Percentiles rank a stretch among this genome's conserved stretches.
These are phyloP conservation scores for Thymus quinquecostatus DNA, from an alignment of 257 asterid species.

Conservation along the genomic window DNA sequence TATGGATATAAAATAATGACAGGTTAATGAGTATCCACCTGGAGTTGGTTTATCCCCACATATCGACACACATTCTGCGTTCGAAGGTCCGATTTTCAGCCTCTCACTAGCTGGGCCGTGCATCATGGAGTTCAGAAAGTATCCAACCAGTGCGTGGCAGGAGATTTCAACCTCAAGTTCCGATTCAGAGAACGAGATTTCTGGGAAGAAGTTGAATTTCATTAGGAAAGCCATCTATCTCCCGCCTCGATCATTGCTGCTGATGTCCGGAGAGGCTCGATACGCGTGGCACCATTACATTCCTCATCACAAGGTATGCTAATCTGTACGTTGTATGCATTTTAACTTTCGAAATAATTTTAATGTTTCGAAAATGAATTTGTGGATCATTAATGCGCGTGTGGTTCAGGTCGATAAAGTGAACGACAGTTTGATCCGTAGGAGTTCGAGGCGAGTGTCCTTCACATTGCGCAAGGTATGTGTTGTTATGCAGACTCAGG, in stretches of 20 bases:
- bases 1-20: slow-evolving; percentile 23
- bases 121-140: slow-evolving; percentile 94
- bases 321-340: background rate
- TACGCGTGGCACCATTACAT: slow-evolving; percentile 99
- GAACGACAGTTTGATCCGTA: slow-evolving; percentile 59
- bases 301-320: slow-evolving; percentile 91
- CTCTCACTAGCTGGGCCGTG: slow-evolving; percentile 96
- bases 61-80: slow-evolving; percentile 97
- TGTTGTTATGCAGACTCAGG: background rate
- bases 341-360: background rate
- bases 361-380: background rate
- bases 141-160: slow-evolving; percentile 63
- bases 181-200: slow-evolving; percentile 43
- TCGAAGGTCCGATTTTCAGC: slow-evolving; percentile 84
- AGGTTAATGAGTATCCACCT: slow-evolving; percentile 96
- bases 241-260: slow-evolving; percentile 85
- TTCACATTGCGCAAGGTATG: slow-evolving; percentile 88
- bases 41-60: slow-evolving; percentile 98
- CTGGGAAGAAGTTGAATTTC: slow-evolving; percentile 45
- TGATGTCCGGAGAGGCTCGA: slow-evolving; percentile 87
- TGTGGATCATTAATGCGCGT: background rate
- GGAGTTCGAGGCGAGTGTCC: slow-evolving; percentile 89
- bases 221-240: slow-evolving; percentile 78
- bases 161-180: slow-evolving; percentile 37
- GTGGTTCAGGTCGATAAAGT: slow-evolving; percentile 74